Evolutionary conservation across 208 protist species (phyloP).

Genomic region (Trypanosoma brucei): DNA sequence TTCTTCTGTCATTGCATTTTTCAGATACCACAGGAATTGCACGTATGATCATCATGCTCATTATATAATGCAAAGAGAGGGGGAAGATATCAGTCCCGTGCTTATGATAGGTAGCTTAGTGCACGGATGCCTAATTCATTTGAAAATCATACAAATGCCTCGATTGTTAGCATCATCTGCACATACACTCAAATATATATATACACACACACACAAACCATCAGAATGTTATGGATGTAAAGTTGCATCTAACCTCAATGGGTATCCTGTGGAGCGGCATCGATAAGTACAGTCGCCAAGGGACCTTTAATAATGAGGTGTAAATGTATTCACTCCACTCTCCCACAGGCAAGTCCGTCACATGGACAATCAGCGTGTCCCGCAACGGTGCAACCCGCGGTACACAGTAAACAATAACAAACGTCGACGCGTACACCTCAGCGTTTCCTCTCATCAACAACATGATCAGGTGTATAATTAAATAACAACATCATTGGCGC

Average conservation of each 20-base stretch:
- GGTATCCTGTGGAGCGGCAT: constrained; percentile 1
- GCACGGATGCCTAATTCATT: constrained; percentile 24
- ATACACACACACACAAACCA: neutral
- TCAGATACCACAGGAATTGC: constrained; percentile 85
- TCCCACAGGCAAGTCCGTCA: constrained; percentile 2
- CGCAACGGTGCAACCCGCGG: constrained; percentile 3
- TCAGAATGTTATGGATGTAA: no score
- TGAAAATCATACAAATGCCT: constrained; percentile 26
- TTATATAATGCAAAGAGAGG: no score
- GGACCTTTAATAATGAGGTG: constrained; percentile 1
- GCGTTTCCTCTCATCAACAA: neutral
- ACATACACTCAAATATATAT: neutral
- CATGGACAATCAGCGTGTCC: neutral
- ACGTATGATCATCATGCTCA: constrained; percentile 7
- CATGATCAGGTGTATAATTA: constrained; percentile 18
- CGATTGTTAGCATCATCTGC: constrained; percentile 14
- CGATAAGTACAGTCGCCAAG: neutral
- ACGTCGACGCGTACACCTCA: neutral
- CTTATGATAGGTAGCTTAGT: constrained; percentile 23
- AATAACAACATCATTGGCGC: neutral
- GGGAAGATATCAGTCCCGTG: constrained; percentile 19
- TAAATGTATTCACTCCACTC: neutral
- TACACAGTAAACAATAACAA: neutral
- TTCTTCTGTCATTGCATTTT: constrained; percentile 31
- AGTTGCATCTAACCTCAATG: neutral